Conservation (phyloP, 768 basidiomycete genomes). For the Psilocybe sp. region DNA sequence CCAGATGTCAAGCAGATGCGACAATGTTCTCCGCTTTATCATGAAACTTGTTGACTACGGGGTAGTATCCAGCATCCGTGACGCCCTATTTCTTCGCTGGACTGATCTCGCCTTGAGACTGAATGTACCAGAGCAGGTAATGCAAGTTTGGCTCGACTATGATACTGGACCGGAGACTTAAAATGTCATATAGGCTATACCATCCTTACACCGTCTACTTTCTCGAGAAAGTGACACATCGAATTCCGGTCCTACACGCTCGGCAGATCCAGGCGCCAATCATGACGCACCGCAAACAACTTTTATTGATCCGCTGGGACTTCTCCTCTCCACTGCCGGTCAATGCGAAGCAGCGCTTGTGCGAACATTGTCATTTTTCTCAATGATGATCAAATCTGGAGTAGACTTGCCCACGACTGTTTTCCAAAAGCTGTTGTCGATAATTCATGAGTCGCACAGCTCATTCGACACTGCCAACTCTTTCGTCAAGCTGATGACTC, state of each 20-base stretch:
- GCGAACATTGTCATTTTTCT: slow-evolving; percentile 56
- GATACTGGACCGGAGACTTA: neutral
- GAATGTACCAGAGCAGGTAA: slow-evolving; percentile 37
- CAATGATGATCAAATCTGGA: slow-evolving; percentile 59
- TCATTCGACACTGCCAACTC: slow-evolving; percentile 41
- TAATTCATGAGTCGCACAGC: slow-evolving; percentile 31
- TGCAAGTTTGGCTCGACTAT: slow-evolving; percentile 5
- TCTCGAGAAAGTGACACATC: slow-evolving; percentile 46
- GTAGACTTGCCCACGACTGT: slow-evolving; percentile 55
- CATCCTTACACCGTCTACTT: slow-evolving; percentile 56
- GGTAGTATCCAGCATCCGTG: slow-evolving; percentile 55
- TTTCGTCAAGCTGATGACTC: slow-evolving; percentile 52
- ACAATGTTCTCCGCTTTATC: slow-evolving; percentile 47
- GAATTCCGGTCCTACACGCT: slow-evolving; percentile 33
- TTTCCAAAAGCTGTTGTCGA: slow-evolving; percentile 47
- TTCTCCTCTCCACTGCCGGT: slow-evolving; percentile 41
- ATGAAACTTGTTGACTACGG: slow-evolving; percentile 51
- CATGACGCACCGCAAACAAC: slow-evolving; percentile 17
- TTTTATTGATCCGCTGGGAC: slow-evolving; percentile 53
- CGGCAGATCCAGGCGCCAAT: slow-evolving; percentile 19
- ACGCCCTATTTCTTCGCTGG: slow-evolving; percentile 60
- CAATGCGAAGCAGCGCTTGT: slow-evolving; percentile 40
- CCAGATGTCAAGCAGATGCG: slow-evolving; percentile 24
- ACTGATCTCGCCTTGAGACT: slow-evolving; percentile 41
- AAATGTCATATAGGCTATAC: slow-evolving; percentile 37